Base-by-base conservation (phyloP, 1,139 yeast species). In the Yarrowia galli region DNA sequence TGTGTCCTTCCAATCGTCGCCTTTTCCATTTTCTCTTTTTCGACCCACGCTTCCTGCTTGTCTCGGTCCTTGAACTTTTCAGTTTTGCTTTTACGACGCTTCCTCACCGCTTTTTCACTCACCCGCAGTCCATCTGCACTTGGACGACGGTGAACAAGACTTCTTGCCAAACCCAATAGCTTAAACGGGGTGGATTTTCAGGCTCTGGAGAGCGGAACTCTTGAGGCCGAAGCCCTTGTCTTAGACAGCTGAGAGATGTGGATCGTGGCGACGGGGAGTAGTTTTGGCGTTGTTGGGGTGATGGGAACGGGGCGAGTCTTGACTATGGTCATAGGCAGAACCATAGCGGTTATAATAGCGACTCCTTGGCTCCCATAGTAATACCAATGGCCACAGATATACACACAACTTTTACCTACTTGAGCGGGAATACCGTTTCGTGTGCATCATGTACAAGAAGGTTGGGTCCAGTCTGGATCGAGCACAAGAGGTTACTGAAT, bases 381-480 rank as follows among this genome's bases (percentile, higher is more conserved):
- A n/a, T n/a, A n/a, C n/a, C n/a, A n/a, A n/a, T n/a, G n/a, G n/a
- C n/a, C n/a, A n/a, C n/a, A n/a, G n/a, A n/a, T n/a, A n/a, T n/a
- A n/a, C n/a, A n/a, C n/a, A n/a, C n/a, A 28, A 12, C 2, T 48
- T 51, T 51, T 51, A 35, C 56, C 56, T 35, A 35, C 28, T 22
- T 51, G 56, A 51, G 56, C 56, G 56, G n/a, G 56, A 51, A 53
- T 54, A 40, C 61, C 61, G 61, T 54, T 54, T 54, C 35, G 42
- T 51, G 58, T 35, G 45, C 45, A 36, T 51, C 43, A 51, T 53
- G 60, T 38, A 53, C 45, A 53, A 53, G 38, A 54, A 54, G 61
- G 61, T 54, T 54, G 61, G 61, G 48, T 12, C 61, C 61, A 40
- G 46, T 40, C 61, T 54, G 28, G 61, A 54, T 54, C 48, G 61